Conservation (phyloP, 2,329 filamentous ascomycete genomes). For the Plenodomus lindquistii region DNA sequence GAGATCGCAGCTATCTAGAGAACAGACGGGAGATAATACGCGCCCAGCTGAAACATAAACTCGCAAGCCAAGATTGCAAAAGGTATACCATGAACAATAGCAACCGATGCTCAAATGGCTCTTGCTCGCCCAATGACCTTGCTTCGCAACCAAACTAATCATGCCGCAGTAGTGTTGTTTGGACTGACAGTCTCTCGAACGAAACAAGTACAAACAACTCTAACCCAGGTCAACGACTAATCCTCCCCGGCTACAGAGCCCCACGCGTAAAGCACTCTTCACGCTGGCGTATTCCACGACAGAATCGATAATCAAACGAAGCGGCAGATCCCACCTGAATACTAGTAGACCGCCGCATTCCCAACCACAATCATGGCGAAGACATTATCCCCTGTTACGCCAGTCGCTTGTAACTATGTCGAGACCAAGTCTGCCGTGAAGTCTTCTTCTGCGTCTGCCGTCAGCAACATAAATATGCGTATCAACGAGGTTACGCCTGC, state of each 20-base stretch:
- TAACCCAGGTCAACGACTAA: conserved; percentile 40
- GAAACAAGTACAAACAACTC: background rate
- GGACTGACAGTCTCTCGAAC: background rate
- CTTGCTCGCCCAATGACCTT: conserved; percentile 31
- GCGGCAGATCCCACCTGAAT: conserved; percentile 54
- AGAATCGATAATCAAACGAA: conserved; percentile 48
- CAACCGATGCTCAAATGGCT: conserved; percentile 35
- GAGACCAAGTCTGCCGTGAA: conserved; percentile 48
- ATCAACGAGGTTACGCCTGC: conserved; percentile 33
- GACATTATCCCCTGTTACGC: conserved; percentile 34
- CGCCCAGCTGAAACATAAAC: conserved; percentile 50
- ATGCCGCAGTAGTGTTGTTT: conserved; percentile 32
- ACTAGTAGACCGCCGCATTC: conserved; percentile 45
- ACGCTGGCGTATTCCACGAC: conserved; percentile 47
- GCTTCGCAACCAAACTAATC: conserved; percentile 39
- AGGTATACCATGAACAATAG: conserved; percentile 45
- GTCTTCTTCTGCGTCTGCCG: conserved; percentile 10
- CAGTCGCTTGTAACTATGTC: conserved; percentile 36
- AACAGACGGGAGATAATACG: conserved; percentile 58
- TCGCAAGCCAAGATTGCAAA: conserved; percentile 23
- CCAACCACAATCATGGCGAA: conserved; percentile 54
- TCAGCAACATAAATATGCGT: conserved; percentile 22
- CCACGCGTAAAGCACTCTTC: conserved; percentile 30
- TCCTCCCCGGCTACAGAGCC: conserved; percentile 26
- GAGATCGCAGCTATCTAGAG: conserved; percentile 60